Evolutionary conservation across 2,329 filamentous ascomycete genomes (phyloP).

Genomic region (Fusarium ramigenum): DNA sequence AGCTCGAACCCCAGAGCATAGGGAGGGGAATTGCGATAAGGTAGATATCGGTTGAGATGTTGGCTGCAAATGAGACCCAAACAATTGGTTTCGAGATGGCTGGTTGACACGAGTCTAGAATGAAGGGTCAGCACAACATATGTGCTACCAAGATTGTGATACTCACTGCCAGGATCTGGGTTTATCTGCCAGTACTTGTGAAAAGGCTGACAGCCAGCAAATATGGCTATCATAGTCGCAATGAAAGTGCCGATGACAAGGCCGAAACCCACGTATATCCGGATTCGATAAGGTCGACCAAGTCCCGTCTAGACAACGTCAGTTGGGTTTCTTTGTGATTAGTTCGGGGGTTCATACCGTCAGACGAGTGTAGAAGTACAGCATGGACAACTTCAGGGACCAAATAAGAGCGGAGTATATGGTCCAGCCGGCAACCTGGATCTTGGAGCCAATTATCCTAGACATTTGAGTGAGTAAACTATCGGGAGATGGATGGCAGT

Average conservation of each 20-base stretch:
- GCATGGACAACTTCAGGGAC: constrained; percentile 64
- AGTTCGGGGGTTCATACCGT: constrained; percentile 44
- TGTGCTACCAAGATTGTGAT: not conserved
- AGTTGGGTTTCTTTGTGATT: not conserved
- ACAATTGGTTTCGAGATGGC: constrained; percentile 60
- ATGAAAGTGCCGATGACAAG: constrained; percentile 60
- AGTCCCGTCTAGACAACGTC: constrained; percentile 46
- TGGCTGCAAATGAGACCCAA: constrained; percentile 60
- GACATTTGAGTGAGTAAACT: not conserved
- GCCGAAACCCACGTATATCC: constrained; percentile 59
- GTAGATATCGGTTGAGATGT: constrained; percentile 65
- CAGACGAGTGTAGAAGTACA: constrained; percentile 64
- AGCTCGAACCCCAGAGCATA: constrained; percentile 52
- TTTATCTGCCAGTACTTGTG: constrained; percentile 66
- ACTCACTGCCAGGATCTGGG: constrained; percentile 64
- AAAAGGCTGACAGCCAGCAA: constrained; percentile 62
- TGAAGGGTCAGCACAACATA: not conserved
- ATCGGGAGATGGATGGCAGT: accelerated
- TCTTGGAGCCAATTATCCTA: constrained; percentile 63
- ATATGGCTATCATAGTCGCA: constrained; percentile 58
- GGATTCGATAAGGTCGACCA: constrained; percentile 50
- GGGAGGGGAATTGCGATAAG: constrained; percentile 66
- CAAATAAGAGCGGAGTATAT: constrained; percentile 62
- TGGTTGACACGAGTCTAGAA: constrained; percentile 55
- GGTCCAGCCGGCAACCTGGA: constrained; percentile 64